A percentile compares a stretch with the other conserved stretches of the same genome.
Conservation (phyloP, 805 yeast species). For the Zygosaccharomyces gambellarensis region DNA sequence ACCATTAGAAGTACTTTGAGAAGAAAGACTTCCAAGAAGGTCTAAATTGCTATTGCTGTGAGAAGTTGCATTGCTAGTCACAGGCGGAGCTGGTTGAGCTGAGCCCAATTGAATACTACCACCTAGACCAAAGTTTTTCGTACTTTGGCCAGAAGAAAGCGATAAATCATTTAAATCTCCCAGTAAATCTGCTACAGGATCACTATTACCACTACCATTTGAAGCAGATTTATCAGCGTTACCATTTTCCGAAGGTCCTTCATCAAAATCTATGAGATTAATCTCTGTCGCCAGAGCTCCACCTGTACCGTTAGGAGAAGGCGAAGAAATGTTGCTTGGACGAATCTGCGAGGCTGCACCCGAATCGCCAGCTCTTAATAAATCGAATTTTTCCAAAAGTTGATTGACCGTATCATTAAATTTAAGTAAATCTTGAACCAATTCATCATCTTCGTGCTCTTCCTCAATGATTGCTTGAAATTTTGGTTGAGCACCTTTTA, state of each 20-base stretch:
- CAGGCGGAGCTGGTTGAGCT: constrained; percentile 28
- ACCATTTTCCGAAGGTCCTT: constrained; percentile 36
- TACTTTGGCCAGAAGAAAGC: constrained; percentile 38
- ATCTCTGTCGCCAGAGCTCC: constrained; percentile 41
- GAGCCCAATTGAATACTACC: constrained; percentile 45
- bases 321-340: constrained; percentile 37
- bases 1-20: constrained; percentile 3
- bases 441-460: constrained; percentile 63
- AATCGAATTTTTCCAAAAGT: constrained; percentile 59
- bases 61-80: constrained; percentile 14
- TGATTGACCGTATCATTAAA: constrained; percentile 74
- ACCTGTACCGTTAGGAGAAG: constrained; percentile 12
- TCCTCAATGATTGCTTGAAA: constrained; percentile 79
- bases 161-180: constrained; percentile 66
- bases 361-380: constrained; percentile 60
- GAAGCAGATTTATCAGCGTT: constrained; percentile 7
- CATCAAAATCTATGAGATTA: constrained; percentile 73
- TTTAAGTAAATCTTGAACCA: constrained; percentile 58
- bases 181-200: constrained; percentile 60
- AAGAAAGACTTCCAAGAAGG: constrained; percentile 14
- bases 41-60: constrained; percentile 26
- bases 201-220: constrained; percentile 21
- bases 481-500: constrained; percentile 83
- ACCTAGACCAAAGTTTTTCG: constrained; percentile 43
- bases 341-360: constrained; percentile 47